phyloP scores from a whole-genome alignment of 1,284 basidiomycete genomes.

The Sanghuangporus weigelae region DNA sequence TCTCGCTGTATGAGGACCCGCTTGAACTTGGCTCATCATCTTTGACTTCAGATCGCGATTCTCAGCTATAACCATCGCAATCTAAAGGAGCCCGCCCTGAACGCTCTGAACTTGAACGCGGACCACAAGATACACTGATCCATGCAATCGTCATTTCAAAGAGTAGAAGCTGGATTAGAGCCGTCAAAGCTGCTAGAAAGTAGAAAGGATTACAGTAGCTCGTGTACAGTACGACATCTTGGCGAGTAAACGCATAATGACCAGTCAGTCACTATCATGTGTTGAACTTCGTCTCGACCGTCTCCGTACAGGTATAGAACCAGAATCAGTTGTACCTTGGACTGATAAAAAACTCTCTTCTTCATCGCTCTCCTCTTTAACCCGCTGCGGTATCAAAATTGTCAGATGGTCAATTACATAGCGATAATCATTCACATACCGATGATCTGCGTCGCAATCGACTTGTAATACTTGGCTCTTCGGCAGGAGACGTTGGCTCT shows the following conservation, averaged over 20 bases:
- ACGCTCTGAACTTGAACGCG: constrained; percentile 69
- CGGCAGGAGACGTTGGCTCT: neutral
- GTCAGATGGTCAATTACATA: neutral
- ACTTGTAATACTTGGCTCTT: neutral
- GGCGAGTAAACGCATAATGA: neutral
- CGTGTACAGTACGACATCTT: neutral
- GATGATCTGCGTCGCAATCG: neutral
- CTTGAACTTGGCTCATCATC: constrained; percentile 12
- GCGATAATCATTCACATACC: neutral
- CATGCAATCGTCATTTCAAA: neutral
- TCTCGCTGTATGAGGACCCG: constrained; percentile 11
- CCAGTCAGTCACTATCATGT: neutral
- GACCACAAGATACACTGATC: constrained; percentile 19
- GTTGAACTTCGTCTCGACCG: neutral
- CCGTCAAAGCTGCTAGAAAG: neutral
- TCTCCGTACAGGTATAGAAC: neutral
- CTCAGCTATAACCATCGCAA: constrained; percentile 73
- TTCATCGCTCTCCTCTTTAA: neutral
- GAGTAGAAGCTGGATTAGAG: neutral
- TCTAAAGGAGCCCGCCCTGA: constrained; percentile 71
- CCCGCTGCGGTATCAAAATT: neutral
- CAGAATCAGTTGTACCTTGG: neutral
- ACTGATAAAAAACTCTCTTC: neutral
- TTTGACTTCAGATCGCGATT: constrained; percentile 49
- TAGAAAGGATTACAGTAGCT: neutral